These are phyloP conservation scores for Macrocybe sp. DNA, from an alignment of 1,284 basidiomycete species.

Conservation along the genomic window DNA sequence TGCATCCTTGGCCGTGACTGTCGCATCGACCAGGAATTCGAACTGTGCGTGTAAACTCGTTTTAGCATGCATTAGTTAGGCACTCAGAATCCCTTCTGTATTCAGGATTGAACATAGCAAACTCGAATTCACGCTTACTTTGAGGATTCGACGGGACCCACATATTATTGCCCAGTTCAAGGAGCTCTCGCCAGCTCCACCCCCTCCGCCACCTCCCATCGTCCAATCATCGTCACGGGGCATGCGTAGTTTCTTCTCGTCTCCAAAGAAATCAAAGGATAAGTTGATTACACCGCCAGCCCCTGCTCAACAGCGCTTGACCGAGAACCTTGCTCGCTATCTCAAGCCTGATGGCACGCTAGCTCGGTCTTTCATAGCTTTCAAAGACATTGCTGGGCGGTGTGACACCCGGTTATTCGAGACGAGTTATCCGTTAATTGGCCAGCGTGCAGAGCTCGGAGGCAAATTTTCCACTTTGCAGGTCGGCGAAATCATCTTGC, in stretches of 20 bases:
- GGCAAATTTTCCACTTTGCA: slow-evolving; percentile 54
- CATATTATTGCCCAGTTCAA: slow-evolving; percentile 77
- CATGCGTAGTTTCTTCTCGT: slow-evolving; percentile 72
- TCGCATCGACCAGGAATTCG: slow-evolving; percentile 89
- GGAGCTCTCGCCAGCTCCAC: slow-evolving; percentile 45
- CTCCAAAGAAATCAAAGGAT: slow-evolving; percentile 67
- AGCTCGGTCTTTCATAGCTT: slow-evolving; percentile 77
- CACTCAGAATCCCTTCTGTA: background rate
- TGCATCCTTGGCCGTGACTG: slow-evolving; percentile 57
- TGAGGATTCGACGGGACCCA: slow-evolving; percentile 80
- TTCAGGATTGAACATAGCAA: slow-evolving; percentile 80
- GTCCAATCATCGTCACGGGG: slow-evolving; percentile 46
- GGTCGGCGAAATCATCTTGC: slow-evolving; percentile 78
- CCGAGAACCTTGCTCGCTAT: slow-evolving; percentile 78
- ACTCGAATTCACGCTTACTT: slow-evolving; percentile 83
- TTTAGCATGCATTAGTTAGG: background rate
- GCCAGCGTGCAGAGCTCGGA: slow-evolving; percentile 59
- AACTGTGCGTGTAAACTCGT: slow-evolving; percentile 57
- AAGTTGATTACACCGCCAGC: slow-evolving; percentile 36
- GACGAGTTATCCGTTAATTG: slow-evolving; percentile 80
- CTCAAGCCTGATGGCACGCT: slow-evolving; percentile 77
- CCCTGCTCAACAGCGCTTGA: slow-evolving; percentile 32
- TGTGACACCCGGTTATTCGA: slow-evolving; percentile 84
- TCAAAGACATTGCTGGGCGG: slow-evolving; percentile 76
- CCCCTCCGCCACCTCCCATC: slow-evolving; percentile 33